Evolutionary conservation across 768 basidiomycete species (phyloP).

Genomic region (Boletus pseudopeckii): DNA sequence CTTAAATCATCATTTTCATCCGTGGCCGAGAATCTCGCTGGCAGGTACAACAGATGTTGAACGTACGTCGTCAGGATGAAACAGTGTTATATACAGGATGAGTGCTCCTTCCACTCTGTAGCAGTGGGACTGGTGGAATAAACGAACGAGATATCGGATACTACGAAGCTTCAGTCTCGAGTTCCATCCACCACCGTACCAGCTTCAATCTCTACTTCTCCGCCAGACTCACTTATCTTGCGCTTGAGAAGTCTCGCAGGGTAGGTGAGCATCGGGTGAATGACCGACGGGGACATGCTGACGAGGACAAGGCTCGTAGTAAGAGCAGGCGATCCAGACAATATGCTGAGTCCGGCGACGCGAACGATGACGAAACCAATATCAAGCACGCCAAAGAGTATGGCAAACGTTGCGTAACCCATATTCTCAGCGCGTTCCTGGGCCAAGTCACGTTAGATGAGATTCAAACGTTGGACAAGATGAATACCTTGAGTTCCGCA

Average conservation of each 20-base stretch:
- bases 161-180: not conserved
- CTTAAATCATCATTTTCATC: too few species aligned
- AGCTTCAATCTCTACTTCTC: conserved; percentile 1
- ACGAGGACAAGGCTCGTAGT: conserved; percentile 8
- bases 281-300: conserved; percentile 2
- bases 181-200: not conserved
- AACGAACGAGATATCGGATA: not conserved
- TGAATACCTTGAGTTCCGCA: conserved; percentile 21
- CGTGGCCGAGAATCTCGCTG: too few species aligned
- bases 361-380: conserved; percentile 20
- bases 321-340: conserved; percentile 13
- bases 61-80: too few species aligned
- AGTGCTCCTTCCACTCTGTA: too few species aligned
- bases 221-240: not conserved
- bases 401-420: conserved; percentile 15
- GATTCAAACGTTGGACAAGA: not conserved
- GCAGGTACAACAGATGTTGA: too few species aligned
- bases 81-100: too few species aligned
- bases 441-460: not conserved
- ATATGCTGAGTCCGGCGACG: conserved; percentile 7
- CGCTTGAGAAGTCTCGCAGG: not conserved
- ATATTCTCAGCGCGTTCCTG: conserved; percentile 13
- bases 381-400: conserved; percentile 17
- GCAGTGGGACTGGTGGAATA: not conserved
- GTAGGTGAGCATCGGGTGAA: conserved; percentile 3